Evolutionary conservation across 106 monocot species (phyloP).

Genomic region (Cymbidium sinense): DNA sequence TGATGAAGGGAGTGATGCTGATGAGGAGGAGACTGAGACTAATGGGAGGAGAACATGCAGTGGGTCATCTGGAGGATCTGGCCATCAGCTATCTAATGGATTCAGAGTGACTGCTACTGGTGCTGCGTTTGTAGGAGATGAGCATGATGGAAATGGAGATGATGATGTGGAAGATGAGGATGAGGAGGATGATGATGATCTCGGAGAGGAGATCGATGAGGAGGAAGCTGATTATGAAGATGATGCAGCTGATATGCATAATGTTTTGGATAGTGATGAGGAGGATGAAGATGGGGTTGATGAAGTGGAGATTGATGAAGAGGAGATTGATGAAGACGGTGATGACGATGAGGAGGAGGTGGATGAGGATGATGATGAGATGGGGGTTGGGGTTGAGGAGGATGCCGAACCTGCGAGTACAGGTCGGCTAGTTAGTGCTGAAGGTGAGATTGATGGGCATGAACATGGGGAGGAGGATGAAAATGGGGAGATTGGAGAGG

Average conservation of each 20-base stretch:
- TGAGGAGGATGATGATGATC: slow-evolving; percentile 44
- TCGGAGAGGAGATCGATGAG: slow-evolving; percentile 51
- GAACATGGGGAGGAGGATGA: slow-evolving; percentile 18
- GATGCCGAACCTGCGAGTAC: slow-evolving; percentile 24
- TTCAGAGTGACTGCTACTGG: slow-evolving; percentile 35
- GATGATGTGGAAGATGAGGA: slow-evolving; percentile 41
- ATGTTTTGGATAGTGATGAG: slow-evolving; percentile 34
- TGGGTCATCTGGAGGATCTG: slow-evolving; percentile 14
- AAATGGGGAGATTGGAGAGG: slow-evolving; percentile 73
- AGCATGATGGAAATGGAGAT: slow-evolving; percentile 30
- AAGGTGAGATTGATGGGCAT: slow-evolving; percentile 25
- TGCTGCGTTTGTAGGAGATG: slow-evolving; percentile 7
- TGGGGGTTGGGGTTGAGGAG: slow-evolving; percentile 26
- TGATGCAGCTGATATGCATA: slow-evolving; percentile 56
- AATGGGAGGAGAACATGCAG: slow-evolving; percentile 14
- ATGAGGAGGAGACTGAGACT: slow-evolving; percentile 58
- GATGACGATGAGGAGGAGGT: slow-evolving; percentile 34
- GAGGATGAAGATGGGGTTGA: slow-evolving; percentile 46
- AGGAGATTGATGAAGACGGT: slow-evolving; percentile 28
- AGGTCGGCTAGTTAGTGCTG: slow-evolving; percentile 10
- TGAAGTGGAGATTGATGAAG: slow-evolving; percentile 34
- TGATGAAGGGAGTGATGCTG: slow-evolving; percentile 82
- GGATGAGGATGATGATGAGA: slow-evolving; percentile 30
- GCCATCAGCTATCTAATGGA: slow-evolving; percentile 47
- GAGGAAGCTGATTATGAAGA: slow-evolving; percentile 47